phyloP scores from a whole-genome alignment of 495 filamentous ascomycete genomes.

The Penicillium canariense region DNA sequence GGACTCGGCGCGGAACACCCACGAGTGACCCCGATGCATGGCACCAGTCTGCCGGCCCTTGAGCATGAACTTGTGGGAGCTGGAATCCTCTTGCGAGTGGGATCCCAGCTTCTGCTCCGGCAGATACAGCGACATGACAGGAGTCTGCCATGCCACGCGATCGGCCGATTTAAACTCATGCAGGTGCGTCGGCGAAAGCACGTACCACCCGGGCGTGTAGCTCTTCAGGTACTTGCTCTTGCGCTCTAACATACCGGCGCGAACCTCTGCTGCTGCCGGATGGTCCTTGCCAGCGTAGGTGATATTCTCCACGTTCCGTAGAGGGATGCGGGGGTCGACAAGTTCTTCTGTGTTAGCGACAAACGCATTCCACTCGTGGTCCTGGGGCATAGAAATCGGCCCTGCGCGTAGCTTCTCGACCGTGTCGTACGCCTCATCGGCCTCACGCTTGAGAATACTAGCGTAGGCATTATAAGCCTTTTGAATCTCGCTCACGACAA shows the following conservation, averaged over 20 bases:
- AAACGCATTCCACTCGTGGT: slow-evolving; percentile 86
- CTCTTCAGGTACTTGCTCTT: slow-evolving; percentile 99
- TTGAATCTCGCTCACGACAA: slow-evolving; percentile 94
- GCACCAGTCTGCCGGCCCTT: slow-evolving; percentile 91
- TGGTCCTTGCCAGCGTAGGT: slow-evolving; percentile 92
- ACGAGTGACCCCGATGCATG: slow-evolving; percentile 93
- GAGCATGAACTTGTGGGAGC: slow-evolving; percentile 97
- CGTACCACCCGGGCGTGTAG: slow-evolving; percentile 97
- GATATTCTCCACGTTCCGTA: slow-evolving; percentile 78
- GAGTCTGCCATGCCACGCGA: slow-evolving; percentile 64
- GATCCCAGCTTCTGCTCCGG: slow-evolving; percentile 94
- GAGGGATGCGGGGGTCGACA: slow-evolving; percentile 77
- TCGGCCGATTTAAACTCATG: slow-evolving; percentile 97
- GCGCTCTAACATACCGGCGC: slow-evolving; percentile 86
- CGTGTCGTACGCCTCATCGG: slow-evolving; percentile 73
- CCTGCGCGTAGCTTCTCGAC: slow-evolving; percentile 81
- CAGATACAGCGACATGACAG: slow-evolving; percentile 94
- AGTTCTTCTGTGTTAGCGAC: slow-evolving; percentile 81
- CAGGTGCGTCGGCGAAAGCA: slow-evolving; percentile 91
- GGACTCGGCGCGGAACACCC: slow-evolving; percentile 95
- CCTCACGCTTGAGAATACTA: slow-evolving; percentile 82
- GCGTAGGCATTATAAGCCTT: slow-evolving; percentile 94
- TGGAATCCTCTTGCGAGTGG: slow-evolving; percentile 77
- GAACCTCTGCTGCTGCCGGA: slow-evolving; percentile 79
- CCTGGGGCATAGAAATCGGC: slow-evolving; percentile 84